These are phyloP conservation scores for Scleroderma citrinum DNA, from an alignment of 768 basidiomycete genomes.

Conservation along the genomic window DNA sequence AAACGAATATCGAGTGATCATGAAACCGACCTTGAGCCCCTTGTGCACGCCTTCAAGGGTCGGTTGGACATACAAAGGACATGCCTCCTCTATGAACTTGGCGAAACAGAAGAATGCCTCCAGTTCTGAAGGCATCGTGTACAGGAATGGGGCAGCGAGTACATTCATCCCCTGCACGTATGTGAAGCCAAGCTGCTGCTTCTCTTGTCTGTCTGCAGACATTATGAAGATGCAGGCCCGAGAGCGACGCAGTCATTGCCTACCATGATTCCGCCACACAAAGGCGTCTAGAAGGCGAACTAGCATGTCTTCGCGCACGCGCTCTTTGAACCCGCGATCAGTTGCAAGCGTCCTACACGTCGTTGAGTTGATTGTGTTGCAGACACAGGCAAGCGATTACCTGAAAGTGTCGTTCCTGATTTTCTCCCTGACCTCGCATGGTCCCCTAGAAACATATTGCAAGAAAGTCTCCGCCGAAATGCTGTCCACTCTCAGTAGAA, in stretches of 20 bases:
- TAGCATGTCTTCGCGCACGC: slow-evolving; percentile 95
- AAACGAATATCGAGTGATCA: not conserved
- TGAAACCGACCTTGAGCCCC: slow-evolving; percentile 71
- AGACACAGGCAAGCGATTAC: slow-evolving; percentile 30
- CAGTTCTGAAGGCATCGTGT: slow-evolving; percentile 95
- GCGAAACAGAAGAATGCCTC: slow-evolving; percentile 98
- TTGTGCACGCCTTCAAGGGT: slow-evolving; percentile 94
- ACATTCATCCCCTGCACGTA: slow-evolving; percentile 99
- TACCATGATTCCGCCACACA: slow-evolving; percentile 92
- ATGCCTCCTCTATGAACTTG: slow-evolving; percentile 91
- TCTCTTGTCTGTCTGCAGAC: slow-evolving; percentile 63
- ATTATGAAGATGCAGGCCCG: not conserved
- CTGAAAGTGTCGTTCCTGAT: slow-evolving; percentile 96
- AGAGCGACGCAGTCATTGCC: slow-evolving; percentile 7
- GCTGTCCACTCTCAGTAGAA: slow-evolving; percentile 77
- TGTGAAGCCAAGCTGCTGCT: slow-evolving; percentile 79
- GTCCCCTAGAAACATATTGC: slow-evolving; percentile 74
- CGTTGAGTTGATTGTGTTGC: slow-evolving; percentile 1
- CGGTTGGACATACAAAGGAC: slow-evolving; percentile 95
- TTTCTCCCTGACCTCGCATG: slow-evolving; percentile 85
- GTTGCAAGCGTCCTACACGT: slow-evolving; percentile 79
- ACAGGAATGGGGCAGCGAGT: slow-evolving; percentile 94
- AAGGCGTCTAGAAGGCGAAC: slow-evolving; percentile 96
- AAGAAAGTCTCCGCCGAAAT: slow-evolving; percentile 72
- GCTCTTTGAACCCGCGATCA: slow-evolving; percentile 95